Conservation (phyloP, 2,329 filamentous ascomycete genomes). For the Diaporthe sp. region DNA sequence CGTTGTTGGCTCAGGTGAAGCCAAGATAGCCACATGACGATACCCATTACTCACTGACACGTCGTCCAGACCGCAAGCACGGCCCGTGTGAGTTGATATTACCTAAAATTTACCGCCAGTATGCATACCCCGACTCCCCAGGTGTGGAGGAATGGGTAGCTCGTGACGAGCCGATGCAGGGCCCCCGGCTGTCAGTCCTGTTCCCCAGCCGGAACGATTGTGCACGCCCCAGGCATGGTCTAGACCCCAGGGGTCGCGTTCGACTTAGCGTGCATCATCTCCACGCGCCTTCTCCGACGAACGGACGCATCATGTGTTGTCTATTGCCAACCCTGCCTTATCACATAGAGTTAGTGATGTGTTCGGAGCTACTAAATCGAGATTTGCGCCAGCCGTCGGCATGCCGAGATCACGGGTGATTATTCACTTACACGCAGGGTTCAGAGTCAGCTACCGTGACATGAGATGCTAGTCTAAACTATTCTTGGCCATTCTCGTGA, state of each 20-base stretch:
- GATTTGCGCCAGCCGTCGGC: constrained; percentile 8
- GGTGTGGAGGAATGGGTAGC: constrained; percentile 23
- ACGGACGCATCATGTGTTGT: constrained; percentile 25
- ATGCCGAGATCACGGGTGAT: background rate
- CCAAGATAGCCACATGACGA: constrained; percentile 26
- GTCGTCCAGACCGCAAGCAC: constrained; percentile 19
- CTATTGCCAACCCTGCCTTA: constrained; percentile 24
- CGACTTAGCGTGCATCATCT: background rate
- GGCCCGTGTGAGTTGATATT: constrained; percentile 16
- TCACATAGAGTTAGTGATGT: constrained; percentile 25
- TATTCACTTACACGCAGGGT: background rate
- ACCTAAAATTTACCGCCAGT: constrained; percentile 15
- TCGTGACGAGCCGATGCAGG: constrained; percentile 21
- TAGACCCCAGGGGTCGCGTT: constrained; percentile 16
- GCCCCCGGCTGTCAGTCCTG: background rate
- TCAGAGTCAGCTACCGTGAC: background rate
- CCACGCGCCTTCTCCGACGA: constrained; percentile 21
- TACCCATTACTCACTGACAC: constrained; percentile 26
- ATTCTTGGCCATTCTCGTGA: background rate
- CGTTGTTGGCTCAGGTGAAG: constrained; percentile 10
- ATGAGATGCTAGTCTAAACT: background rate
- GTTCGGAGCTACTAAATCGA: constrained; percentile 4
- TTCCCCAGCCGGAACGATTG: constrained; percentile 11
- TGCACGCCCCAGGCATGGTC: constrained; percentile 26
- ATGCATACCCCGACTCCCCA: constrained; percentile 20